phyloP scores from a whole-genome alignment of 2,329 filamentous ascomycete species.

The Talaromyces sp. region DNA sequence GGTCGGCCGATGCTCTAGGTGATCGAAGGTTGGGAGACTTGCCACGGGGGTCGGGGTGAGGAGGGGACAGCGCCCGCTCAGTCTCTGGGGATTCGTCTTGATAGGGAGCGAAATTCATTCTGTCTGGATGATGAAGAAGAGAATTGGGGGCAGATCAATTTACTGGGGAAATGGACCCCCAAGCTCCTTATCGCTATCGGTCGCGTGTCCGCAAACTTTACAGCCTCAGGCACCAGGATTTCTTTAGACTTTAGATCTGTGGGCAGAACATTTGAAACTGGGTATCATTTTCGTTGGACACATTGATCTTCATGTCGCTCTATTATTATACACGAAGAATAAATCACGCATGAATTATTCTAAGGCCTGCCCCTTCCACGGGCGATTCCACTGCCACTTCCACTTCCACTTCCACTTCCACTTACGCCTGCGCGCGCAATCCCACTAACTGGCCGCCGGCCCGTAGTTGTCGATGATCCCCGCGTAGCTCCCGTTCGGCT shows the following conservation, averaged over 20 bases:
- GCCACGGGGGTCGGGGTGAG: conserved; percentile 50
- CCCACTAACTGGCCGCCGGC: conserved; percentile 42
- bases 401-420: too few species aligned
- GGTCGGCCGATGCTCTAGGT: conserved; percentile 53
- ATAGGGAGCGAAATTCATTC: conserved; percentile 95
- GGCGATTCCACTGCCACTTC: conserved; percentile 33
- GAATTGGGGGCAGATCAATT: conserved; percentile 3
- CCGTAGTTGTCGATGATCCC: conserved; percentile 35
- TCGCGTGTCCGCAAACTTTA: conserved; percentile 11
- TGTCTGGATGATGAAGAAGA: conserved; percentile 21
- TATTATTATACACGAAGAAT: background rate
- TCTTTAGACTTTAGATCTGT: background rate
- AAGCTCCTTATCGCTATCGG: conserved; percentile 21
- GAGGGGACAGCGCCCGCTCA: conserved; percentile 76
- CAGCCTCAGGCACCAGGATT: conserved; percentile 11
- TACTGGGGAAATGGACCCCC: background rate
- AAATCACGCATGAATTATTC: background rate
- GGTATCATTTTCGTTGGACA: conserved; percentile 27
- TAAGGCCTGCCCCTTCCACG: conserved; percentile 39
- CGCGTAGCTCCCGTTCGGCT: conserved; percentile 34
- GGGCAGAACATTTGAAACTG: conserved; percentile 6
- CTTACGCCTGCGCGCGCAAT: conserved; percentile 33
- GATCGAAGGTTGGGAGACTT: conserved; percentile 59
- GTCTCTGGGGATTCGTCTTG: conserved; percentile 89
- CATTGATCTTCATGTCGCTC: conserved; percentile 3